A percentile compares a stretch with the other conserved stretches of the same genome.
These are phyloP conservation scores for Coniochaeta hoffmannii DNA, from an alignment of 2,329 filamentous ascomycete genomes.

Conservation along the genomic window DNA sequence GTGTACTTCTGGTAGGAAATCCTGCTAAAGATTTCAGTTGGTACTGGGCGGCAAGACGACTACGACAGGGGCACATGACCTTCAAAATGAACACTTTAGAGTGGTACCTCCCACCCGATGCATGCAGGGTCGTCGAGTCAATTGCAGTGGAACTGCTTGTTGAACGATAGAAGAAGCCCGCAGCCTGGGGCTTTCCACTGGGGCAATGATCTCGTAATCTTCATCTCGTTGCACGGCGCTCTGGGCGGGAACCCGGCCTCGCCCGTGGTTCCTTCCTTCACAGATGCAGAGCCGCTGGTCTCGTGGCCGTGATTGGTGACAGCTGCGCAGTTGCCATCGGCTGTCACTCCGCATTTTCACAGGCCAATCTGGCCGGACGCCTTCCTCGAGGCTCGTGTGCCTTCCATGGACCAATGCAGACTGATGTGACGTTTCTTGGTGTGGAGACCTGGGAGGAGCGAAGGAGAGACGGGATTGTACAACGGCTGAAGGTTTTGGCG, in stretches of 20 bases:
- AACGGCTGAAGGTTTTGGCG: background rate
- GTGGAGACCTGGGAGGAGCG: background rate
- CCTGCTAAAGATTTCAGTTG: too few species aligned
- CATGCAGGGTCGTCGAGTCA: background rate
- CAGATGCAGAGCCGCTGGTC: background rate
- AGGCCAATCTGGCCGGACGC: background rate
- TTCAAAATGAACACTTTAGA: too few species aligned
- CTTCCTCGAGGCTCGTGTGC: too few species aligned
- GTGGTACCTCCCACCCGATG: background rate
- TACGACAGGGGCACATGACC: background rate
- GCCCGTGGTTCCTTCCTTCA: background rate
- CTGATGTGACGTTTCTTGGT: background rate
- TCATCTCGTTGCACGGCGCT: background rate
- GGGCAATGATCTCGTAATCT: background rate
- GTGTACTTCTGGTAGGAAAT: too few species aligned
- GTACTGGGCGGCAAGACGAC: background rate
- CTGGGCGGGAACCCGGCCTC: background rate
- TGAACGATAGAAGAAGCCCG: background rate
- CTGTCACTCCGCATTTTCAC: background rate
- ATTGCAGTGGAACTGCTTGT: too few species aligned
- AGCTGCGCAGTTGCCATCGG: background rate
- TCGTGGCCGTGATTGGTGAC: background rate
- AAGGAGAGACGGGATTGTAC: background rate
- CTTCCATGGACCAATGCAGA: background rate
- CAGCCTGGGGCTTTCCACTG: background rate